Evolutionary conservation across 1,139 yeast genomes (phyloP), one percentile per base, ranked within the genome.

Genomic region (Sugiyamaella sp.): DNA sequence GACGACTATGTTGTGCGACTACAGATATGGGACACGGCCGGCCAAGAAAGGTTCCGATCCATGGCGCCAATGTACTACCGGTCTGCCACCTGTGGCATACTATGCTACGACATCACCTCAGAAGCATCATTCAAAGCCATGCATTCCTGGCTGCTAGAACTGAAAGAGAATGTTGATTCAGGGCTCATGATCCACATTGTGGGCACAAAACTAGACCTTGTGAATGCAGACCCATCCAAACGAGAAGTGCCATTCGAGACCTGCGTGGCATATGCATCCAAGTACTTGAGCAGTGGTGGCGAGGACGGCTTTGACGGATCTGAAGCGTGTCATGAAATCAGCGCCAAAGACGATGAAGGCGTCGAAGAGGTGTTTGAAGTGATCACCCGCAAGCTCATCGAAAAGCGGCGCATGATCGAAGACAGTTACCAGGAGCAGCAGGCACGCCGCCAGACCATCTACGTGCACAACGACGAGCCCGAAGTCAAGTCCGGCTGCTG

Each of bases 21-120:
- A 66, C 97, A 89, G 70, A 89, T 89, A 58, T 89, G 97, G 96
- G 97, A 89, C 67, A 89, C 97, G 8, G 97, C 97, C 0, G 97
- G 97, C 4, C 96, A 89, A 72, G 97, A 89, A 70, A 74, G 97
- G 60, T 89, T 89, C 77, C 93, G 96, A 9, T 85, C 91, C 38
- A 80, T 90, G 74, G 96, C 97, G 1, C 97, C 97, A 16, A 86
- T 90, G 91, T 90, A 90, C 71, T 90, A 90, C 73, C 81, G 97
- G 66, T 89, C 90, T 63, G 97, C 97, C 12, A 95, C 89, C 65
- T 96, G 96, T 46, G 97, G 97, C 1, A 76, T 90, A 60, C 91
- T 90, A 22, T 96, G 91, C 33, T 90, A 89, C 66, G 97, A 90
- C 69, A 82, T 90, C 60, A 90, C 97, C 22, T 89, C 90, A 62